Base-by-base conservation (phyloP, 2,329 filamentous ascomycete species). In the Neodidymelliopsis sp. region DNA sequence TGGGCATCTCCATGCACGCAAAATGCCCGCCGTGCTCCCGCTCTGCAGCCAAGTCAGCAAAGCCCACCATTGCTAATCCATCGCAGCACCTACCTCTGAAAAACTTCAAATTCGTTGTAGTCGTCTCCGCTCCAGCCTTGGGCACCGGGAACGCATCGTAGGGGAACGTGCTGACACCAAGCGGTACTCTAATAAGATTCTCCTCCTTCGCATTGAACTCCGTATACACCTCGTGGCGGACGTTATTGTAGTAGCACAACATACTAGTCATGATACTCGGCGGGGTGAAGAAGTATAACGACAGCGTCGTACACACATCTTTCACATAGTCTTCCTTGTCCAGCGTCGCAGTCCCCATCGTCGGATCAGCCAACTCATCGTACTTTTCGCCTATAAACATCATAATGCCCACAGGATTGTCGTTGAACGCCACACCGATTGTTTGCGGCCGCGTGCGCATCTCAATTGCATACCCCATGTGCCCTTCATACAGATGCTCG, bases 361-460 rank as follows among this genome's bases (percentile, higher is more conserved):
- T 56, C 11, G 72, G 70, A 38, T 72, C 66, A 10, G 70, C 62
- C 5, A 72, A 62, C 57, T 76, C 73, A 24, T 70, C 59, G 47
- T 74, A 74, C 60, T 79, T 77, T 51, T 78, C 74, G 1, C 74
- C 76, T 0, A 78, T 65, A 56, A 73, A 78, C 37, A 74, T 71
- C 60, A 78, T 65, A 30, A 76, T 71, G 0, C 76, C 77, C 2
- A 78, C 59, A 0, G 75, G 77, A 38, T 73, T 76, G 48, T 78
- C 76, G 19, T 74, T 66, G 38, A 76, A 63, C 13, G 70, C 73
- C 24, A 74, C 67, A 2, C 74, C 74, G 15, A 79, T 72, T 0
- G 74, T 78, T 29, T 76, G 74, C 13, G 76, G 76, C 23, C 73
- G 59, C 9, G 73, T 76, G 7, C 74, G 62, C 74, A 75, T 77